phyloP scores from a whole-genome alignment of 2,329 filamentous ascomycete species.

The Botryotinia convoluta region DNA sequence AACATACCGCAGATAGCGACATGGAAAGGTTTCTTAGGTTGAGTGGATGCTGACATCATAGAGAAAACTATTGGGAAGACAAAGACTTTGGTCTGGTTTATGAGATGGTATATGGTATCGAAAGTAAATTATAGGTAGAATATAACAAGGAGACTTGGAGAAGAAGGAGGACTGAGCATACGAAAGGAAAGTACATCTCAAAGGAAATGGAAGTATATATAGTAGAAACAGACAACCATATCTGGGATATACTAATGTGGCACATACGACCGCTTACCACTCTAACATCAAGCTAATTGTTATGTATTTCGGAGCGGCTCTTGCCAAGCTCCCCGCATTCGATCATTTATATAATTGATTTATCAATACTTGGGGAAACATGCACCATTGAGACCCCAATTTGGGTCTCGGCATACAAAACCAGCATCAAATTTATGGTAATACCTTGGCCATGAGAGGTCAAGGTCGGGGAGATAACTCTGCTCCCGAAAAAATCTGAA shows the following conservation, averaged over 20 bases:
- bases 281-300: background rate
- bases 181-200: background rate
- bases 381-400: background rate
- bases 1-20: slow-evolving; percentile 35
- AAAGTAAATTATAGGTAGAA: background rate
- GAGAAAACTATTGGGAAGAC: background rate
- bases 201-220: background rate
- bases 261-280: background rate
- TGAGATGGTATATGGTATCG: background rate
- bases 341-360: background rate
- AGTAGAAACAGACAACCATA: background rate
- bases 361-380: background rate
- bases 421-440: background rate
- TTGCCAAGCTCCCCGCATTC: background rate
- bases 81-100: background rate
- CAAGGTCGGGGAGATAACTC: slow-evolving; percentile 9
- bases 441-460: background rate
- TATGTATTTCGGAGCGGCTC: background rate
- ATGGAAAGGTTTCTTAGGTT: slow-evolving; percentile 34
- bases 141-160: background rate
- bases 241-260: background rate
- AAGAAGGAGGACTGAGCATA: background rate
- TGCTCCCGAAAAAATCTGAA: background rate
- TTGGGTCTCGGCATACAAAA: background rate
- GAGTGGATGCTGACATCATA: slow-evolving; percentile 24